Base-by-base conservation (phyloP, 1,284 basidiomycete species). In the Lignosus rhinocerotis region DNA sequence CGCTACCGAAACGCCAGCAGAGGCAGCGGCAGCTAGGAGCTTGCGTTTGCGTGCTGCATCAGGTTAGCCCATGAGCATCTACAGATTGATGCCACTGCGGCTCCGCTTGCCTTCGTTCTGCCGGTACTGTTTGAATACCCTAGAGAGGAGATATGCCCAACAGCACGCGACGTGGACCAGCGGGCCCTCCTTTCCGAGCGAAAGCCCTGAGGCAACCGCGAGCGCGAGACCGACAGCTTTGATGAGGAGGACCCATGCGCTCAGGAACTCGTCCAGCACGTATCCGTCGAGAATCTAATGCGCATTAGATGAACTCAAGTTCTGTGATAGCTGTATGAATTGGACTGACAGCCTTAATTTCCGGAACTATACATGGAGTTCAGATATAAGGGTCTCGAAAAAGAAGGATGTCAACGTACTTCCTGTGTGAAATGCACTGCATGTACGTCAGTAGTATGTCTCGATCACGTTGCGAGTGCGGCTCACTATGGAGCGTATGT, bases 201-300 rank as follows among this genome's bases (percentile, higher is more conserved):
- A 90, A 14, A 92, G 75, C 0, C 90, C 90, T 10, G 88, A 90
- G 0, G 88, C 88, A n/a, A 92, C 89, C 1, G 88, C 80, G 9
- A 94, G 79, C 6, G 89, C 87, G 33, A 93, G 78, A 7, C 90
- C 91, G 46, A 93, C 72, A 0, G 86, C 84, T 71, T 93, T 93
- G 67, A 91, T 90, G 43, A 90, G 73, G 16, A 91, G 78, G 0
- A 86, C 90, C 87, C 86, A 88, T 0, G 86, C 81, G n/a, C 83
- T 80, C 10, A 91, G 76, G 67, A 89, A 89, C 1, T 82, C 76
- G 64, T 88, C 85, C 45, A 91, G 80, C 16, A 90, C 86, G 67
- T 88, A 90, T 53, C 88, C 88, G 44, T 85, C 83, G 30, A 91
- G 75, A 56, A 91, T 90, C 87, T 90, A 55, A 3, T 33, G 7